Evolutionary conservation across 768 basidiomycete genomes (phyloP), one percentile per base, ranked within the genome.

Genomic region (Brasilioporus rufonigricans): DNA sequence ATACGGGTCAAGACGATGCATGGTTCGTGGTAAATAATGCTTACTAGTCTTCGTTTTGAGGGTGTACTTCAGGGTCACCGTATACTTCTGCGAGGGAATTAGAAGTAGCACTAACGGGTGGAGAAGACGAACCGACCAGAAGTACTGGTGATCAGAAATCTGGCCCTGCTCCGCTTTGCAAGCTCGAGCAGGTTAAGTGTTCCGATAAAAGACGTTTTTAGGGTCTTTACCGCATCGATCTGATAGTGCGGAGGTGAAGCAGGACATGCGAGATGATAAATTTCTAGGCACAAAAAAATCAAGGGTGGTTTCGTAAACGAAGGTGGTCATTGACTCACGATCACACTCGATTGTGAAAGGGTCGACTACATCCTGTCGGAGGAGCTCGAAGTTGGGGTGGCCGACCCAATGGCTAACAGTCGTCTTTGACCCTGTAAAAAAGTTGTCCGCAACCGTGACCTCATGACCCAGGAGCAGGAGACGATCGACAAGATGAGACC

Each of bases 281-380:
- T 98, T 76, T 98, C 92, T 93, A 61, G 29, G 12, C 13, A 35
- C 24, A 16, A 33, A 4, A 16, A 18, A 8, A 21, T 56, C n/a
- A 40, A 53, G 45, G 50, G 31, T 16, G 11, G 8, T 18, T 21
- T 23, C 32, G 35, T 19, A n/a, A 16, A 32, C 11, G 18, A 32
- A 9, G 1, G 18, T 29, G 11, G 13, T 4, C 5, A 21, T 29
- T 4, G 39, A 51, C 91, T 66, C 67, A 94, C 92, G 94, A 74
- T 99, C 97, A 59, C 94, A 96, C 72, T 99, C 97, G 71, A 97
- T 96, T 87, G 96, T 90, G 77, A 97, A 95, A 1, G 95, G 93
- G 66, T 98, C 90, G 40, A 98, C 88, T 23, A 99, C 90, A 68
- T 99, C 97, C 71, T 98, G 97, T 55, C 97, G 85, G 61, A 98